A percentile compares a stretch with the other conserved stretches of the same genome.
Evolutionary conservation across 257 asterid genomes (phyloP).

Genomic region (Cynanchum wilfordii): DNA sequence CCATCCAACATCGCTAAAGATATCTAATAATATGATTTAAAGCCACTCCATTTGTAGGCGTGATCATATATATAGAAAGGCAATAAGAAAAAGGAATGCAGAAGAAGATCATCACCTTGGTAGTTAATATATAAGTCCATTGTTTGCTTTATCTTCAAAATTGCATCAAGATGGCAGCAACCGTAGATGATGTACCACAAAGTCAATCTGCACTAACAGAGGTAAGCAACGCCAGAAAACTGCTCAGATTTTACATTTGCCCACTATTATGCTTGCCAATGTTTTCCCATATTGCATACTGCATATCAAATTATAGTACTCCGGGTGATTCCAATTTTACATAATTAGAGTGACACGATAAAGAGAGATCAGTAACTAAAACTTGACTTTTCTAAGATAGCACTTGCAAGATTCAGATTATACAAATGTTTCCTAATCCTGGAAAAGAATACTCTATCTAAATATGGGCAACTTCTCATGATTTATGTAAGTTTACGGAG

Average conservation of each 20-base stretch:
- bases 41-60: conserved; percentile 14
- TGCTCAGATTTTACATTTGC: neutral
- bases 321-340: neutral
- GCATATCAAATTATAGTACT: neutral
- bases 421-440: neutral
- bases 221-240: conserved; percentile 13
- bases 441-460: neutral
- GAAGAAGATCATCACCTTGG: neutral
- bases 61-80: neutral
- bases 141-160: neutral
- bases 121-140: neutral
- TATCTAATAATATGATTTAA: conserved; percentile 32
- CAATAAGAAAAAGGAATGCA: neutral
- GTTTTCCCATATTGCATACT: neutral
- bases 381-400: neutral
- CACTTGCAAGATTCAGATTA: neutral
- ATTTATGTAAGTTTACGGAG: neutral
- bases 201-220: neutral
- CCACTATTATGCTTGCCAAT: neutral
- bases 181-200: conserved; percentile 17
- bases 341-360: neutral
- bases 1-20: conserved; percentile 31
- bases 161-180: conserved; percentile 21
- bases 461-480: neutral
- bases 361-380: neutral